Conservation (phyloP, 1,284 basidiomycete genomes). For the Trichosporon sp. region DNA sequence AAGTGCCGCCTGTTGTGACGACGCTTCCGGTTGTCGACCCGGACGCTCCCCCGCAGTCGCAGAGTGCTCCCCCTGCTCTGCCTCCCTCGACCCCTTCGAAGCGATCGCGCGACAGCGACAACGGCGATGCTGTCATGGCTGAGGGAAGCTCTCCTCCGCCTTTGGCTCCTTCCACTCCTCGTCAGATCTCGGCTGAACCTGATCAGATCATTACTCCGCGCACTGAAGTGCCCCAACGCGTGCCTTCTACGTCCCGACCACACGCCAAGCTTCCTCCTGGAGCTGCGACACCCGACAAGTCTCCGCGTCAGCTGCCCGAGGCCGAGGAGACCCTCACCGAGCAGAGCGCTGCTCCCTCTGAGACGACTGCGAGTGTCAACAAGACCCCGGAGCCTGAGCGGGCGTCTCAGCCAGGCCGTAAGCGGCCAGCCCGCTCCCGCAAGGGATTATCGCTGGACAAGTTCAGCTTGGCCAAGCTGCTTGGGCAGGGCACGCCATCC, state of each 20-base stretch:
- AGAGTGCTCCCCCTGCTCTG: neutral
- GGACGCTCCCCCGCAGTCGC: neutral
- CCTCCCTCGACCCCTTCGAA: conserved; percentile 14
- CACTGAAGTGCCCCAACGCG: neutral
- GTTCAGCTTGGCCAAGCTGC: conserved; percentile 65
- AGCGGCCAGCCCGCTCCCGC: conserved; percentile 53
- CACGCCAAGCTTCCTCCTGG: conserved; percentile 14
- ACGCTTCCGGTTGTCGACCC: neutral
- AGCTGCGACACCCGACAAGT: conserved; percentile 17
- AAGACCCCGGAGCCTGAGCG: conserved; percentile 25
- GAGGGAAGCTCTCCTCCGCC: neutral
- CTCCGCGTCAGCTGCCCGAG: conserved; percentile 10
- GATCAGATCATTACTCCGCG: conserved; percentile 1
- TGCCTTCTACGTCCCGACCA: conserved; percentile 7
- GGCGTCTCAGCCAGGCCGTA: neutral
- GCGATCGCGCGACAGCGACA: conserved; percentile 9
- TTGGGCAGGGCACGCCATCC: conserved; percentile 39
- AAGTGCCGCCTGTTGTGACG: neutral
- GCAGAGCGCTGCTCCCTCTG: neutral
- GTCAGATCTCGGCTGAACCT: neutral
- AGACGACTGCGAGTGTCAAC: neutral
- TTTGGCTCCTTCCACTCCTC: neutral
- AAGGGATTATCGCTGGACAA: conserved; percentile 68
- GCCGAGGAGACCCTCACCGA: neutral
- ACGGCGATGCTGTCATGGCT: neutral